These are phyloP conservation scores for Melaleuca alternifolia DNA, from an alignment of 345 rosid genomes.

Conservation along the genomic window DNA sequence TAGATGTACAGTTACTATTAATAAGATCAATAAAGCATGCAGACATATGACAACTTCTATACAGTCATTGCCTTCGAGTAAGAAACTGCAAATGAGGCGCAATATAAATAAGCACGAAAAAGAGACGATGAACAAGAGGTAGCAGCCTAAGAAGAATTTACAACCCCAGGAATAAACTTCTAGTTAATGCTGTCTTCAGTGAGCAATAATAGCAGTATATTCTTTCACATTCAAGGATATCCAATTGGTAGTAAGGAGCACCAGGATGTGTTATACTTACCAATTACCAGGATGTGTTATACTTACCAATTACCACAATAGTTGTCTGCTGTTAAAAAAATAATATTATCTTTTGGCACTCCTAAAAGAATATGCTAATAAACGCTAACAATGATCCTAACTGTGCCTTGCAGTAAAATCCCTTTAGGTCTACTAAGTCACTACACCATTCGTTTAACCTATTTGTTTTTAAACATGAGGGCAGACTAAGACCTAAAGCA, in stretches of 20 bases:
- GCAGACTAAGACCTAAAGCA: neutral
- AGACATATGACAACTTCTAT: neutral
- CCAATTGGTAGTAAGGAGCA: neutral
- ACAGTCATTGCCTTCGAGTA: neutral
- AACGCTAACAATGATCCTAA: neutral
- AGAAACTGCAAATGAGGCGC: neutral
- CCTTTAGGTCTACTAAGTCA: neutral
- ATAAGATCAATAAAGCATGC: neutral
- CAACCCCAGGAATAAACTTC: neutral
- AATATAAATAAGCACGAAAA: neutral
- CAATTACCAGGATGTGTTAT: neutral
- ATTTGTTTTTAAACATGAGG: neutral
- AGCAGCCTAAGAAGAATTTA: neutral
- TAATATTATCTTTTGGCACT: neutral
- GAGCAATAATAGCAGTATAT: neutral
- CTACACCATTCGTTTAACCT: neutral
- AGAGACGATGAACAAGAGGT: neutral
- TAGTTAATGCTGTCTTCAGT: neutral
- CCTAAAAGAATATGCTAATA: neutral
- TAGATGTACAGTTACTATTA: constrained; percentile 10
- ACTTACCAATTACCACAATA: neutral
- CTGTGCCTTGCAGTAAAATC: neutral
- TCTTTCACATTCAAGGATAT: neutral
- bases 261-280: neutral
- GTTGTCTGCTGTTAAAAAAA: neutral